Base-by-base conservation (phyloP, 2,329 filamentous ascomycete genomes). In the Metarhizium album region DNA sequence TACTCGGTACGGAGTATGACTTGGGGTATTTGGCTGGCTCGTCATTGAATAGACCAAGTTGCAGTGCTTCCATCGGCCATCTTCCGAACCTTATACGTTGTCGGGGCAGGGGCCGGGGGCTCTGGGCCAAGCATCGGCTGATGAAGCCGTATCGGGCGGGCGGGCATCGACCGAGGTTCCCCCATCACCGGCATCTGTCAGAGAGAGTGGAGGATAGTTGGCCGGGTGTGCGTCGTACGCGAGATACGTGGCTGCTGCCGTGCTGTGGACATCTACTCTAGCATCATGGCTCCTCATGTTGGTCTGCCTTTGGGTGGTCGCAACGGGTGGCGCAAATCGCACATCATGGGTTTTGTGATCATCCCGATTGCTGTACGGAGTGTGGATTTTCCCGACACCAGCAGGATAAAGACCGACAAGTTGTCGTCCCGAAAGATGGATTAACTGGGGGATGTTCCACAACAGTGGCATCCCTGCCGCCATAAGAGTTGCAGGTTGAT, bases 211-310 rank as follows among this genome's bases (percentile, higher is more conserved):
- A n/a, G 18, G 14, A 16, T 31, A 42, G 13, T 27, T 24, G n/a
- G n/a, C n/a, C n/a, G n/a, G n/a, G n/a, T 48, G 35, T 48, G 35
- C 35, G 14, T 29, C 16, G 11, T 23, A 8, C 16, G n/a, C 14
- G n/a, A 48, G 13, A 42, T 42, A 29, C 46, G 46, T 48, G 46
- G 46, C 35, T 40, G 33, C 20, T 31, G 46, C 35, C 27, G 33
- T 42, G 22, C 20, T 20, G 4, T 23, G 13, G 14, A 22, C 22
- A 27, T 29, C 23, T 7, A 29, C 29, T 45, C n/a, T n/a, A n/a
- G n/a, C n/a, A n/a, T n/a, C 22, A 16, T 45, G 16, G 14, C 20
- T 42, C n/a, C 16, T 4, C 42, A 45, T 45, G 23, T 45, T 45
- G 42, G 23, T 16, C 29, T 22, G 16, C 13, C 42, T 42, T 42